These are phyloP conservation scores for Bauhinia variegata DNA, from an alignment of 306 rosid genomes.

Conservation along the genomic window DNA sequence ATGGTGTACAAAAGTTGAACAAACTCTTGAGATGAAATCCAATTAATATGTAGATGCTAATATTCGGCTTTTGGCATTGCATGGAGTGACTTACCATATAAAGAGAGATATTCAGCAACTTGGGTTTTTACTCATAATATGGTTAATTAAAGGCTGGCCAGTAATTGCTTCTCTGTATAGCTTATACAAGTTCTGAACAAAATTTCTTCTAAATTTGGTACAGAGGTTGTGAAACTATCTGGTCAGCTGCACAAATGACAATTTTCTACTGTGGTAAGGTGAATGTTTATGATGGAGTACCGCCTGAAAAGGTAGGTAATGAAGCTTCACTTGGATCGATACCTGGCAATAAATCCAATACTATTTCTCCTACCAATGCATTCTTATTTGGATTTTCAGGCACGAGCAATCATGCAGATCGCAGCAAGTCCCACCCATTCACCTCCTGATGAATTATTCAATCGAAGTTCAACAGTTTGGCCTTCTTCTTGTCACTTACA, in stretches of 20 bases:
- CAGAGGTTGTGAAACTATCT: constrained; percentile 66
- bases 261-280: constrained; percentile 97
- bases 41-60: neutral
- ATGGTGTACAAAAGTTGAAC: neutral
- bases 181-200: constrained; percentile 19
- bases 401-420: constrained; percentile 82
- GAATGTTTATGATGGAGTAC: constrained; percentile 89
- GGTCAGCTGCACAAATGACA: constrained; percentile 76
- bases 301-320: constrained; percentile 89
- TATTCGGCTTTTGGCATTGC: neutral
- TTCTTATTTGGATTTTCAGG: constrained; percentile 74
- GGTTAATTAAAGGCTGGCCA: constrained; percentile 4
- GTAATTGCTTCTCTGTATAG: constrained; percentile 8
- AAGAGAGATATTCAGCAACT: constrained; percentile 24
- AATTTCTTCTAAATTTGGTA: constrained; percentile 43
- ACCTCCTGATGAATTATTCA: constrained; percentile 53
- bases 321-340: constrained; percentile 44
- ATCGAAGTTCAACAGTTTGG: constrained; percentile 54
- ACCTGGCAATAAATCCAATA: constrained; percentile 44
- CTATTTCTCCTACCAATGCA: constrained; percentile 43
- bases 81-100: neutral
- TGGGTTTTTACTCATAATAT: neutral
- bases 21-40: neutral
- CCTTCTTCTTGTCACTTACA: constrained; percentile 56
- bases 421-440: constrained; percentile 72